Conservation (phyloP, 371 early-diverging fungal species). For the Mucor racemosus region DNA sequence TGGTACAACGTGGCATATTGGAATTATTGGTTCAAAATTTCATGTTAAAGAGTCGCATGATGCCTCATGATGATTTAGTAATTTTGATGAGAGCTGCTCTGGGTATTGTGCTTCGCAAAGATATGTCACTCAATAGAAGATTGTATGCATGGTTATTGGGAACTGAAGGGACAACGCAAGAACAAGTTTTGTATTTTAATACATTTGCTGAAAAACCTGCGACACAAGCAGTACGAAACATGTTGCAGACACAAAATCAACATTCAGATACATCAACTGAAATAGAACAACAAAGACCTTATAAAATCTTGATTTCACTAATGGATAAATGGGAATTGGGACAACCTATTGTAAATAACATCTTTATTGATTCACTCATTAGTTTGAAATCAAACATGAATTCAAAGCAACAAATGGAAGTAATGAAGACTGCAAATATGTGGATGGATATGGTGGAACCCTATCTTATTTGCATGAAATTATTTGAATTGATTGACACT, state of each 20-base stretch:
- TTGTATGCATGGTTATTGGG: conserved; percentile 90
- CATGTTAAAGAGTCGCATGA: conserved; percentile 69
- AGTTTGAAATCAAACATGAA: conserved; percentile 57
- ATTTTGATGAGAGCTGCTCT: conserved; percentile 74
- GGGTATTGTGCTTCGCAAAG: conserved; percentile 83
- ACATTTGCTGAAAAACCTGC: conserved; percentile 46
- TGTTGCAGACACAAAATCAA: conserved; percentile 52
- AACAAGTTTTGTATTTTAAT: conserved; percentile 42
- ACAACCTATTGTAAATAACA: conserved; percentile 70
- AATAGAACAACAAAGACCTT: conserved; percentile 69
- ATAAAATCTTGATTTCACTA: conserved; percentile 82
- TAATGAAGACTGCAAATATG: conserved; percentile 84
- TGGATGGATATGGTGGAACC: conserved; percentile 90
- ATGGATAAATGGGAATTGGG: conserved; percentile 89
- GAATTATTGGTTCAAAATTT: conserved; percentile 85
- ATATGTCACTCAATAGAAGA: conserved; percentile 93
- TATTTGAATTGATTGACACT: conserved; percentile 59
- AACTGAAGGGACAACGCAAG: conserved; percentile 34
- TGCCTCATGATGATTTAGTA: conserved; percentile 66
- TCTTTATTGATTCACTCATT: conserved; percentile 73
- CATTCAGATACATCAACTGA: conserved; percentile 28
- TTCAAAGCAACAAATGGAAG: conserved; percentile 36
- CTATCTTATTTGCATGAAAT: conserved; percentile 77
- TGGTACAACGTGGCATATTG: conserved; percentile 86
- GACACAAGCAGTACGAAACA: conserved; percentile 54